A percentile compares a stretch with the other conserved stretches of the same genome.
phyloP scores from a whole-genome alignment of 306 rosid species.

The Quercus cerris region DNA sequence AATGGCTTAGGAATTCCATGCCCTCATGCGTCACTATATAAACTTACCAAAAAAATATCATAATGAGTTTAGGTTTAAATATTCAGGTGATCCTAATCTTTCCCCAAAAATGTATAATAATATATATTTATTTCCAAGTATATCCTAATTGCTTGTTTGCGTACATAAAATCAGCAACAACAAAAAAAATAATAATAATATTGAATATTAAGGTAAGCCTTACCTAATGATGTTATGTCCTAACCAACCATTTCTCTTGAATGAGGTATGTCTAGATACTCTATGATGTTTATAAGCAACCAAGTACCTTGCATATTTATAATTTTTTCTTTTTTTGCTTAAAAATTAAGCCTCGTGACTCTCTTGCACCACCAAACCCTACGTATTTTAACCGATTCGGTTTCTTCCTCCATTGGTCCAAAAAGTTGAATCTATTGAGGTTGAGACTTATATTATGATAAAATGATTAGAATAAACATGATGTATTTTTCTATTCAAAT shows the following conservation, averaged over 20 bases:
- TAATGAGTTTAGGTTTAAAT: neutral
- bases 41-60: neutral
- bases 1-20: neutral
- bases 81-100: neutral
- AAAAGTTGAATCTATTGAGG: constrained; percentile 40
- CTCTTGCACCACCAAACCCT: constrained; percentile 55
- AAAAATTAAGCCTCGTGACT: constrained; percentile 50
- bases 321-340: constrained; percentile 31
- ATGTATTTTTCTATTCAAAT: constrained; percentile 18
- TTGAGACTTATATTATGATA: constrained; percentile 11
- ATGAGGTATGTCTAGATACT: constrained; percentile 23
- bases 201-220: constrained; percentile 19
- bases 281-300: constrained; percentile 41
- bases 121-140: neutral
- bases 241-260: constrained; percentile 46
- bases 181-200: neutral
- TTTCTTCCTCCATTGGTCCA: constrained; percentile 32
- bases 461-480: constrained; percentile 15
- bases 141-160: neutral
- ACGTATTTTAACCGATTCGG: constrained; percentile 15
- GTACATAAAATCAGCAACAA: neutral
- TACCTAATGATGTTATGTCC: constrained; percentile 59
- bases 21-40: neutral
- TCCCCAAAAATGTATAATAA: constrained; percentile 4
- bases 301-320: constrained; percentile 7